A percentile compares a stretch with the other conserved stretches of the same genome.
phyloP scores from a whole-genome alignment of 1,284 basidiomycete genomes.

The Mycena sp. region DNA sequence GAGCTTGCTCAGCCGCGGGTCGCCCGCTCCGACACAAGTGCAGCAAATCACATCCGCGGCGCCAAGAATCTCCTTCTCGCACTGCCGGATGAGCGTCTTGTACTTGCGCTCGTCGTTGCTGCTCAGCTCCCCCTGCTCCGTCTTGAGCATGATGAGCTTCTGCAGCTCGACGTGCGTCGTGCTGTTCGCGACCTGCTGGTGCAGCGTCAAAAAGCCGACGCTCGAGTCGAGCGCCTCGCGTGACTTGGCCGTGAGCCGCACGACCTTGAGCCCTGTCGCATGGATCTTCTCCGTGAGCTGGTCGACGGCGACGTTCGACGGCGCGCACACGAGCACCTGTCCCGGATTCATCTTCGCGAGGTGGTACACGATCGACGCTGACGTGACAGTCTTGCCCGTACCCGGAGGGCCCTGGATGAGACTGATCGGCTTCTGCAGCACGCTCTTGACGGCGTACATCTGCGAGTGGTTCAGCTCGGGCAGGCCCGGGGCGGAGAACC shows the following conservation, averaged over 20 bases:
- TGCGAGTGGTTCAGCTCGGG: constrained; percentile 99
- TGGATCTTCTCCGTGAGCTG: constrained; percentile 99
- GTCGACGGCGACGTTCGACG: constrained; percentile 99
- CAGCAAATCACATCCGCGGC: constrained; percentile 99
- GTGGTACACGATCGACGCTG: constrained; percentile 99
- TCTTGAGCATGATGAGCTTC: constrained; percentile 98
- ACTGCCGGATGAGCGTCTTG: constrained; percentile 93
- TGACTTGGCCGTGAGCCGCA: constrained; percentile 96
- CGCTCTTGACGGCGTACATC: constrained; percentile 99
- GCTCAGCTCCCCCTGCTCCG: constrained; percentile 96
- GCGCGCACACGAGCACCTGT: constrained; percentile 98
- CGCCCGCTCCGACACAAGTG: constrained; percentile 98
- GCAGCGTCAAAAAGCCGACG: constrained; percentile 93
- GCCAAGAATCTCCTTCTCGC: constrained; percentile 96
- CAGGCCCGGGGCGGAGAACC: constrained; percentile 96
- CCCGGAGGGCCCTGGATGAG: constrained; percentile 99
- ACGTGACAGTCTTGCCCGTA: constrained; percentile 99
- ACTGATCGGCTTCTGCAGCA: constrained; percentile 97
- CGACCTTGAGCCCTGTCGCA: constrained; percentile 95
- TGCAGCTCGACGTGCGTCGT: constrained; percentile 95
- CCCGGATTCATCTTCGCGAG: constrained; percentile 99
- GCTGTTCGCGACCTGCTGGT: constrained; percentile 97
- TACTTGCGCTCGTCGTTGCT: constrained; percentile 98
- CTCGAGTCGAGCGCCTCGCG: constrained; percentile 97
- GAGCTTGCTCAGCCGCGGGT: constrained; percentile 94